Base-by-base conservation (phyloP, 2,329 filamentous ascomycete genomes). In the Stachybotrys elegans region DNA sequence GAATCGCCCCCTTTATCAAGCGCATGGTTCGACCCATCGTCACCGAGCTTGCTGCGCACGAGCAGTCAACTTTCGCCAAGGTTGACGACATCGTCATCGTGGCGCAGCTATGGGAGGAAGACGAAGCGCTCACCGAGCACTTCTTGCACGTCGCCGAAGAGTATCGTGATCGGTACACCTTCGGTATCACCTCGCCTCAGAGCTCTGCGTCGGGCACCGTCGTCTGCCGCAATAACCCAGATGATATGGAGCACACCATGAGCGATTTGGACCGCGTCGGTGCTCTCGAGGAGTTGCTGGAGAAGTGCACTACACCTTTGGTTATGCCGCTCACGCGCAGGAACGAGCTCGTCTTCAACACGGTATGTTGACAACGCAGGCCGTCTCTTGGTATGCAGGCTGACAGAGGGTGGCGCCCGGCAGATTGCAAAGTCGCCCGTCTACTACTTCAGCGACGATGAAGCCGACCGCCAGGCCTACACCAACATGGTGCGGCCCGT, bases 321-420 rank as follows among this genome's bases (percentile, higher is more conserved):
- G 68, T 76, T 7, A 67, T 64, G 0, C 67, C 72, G 43, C 59
- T 76, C 42, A 72, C 67, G 2, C 57, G 71, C 22, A 58, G 66
- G 17, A 75, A 66, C 32, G 72, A 77, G 51, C 48, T 69, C 45
- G 60, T 65, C 20, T 66, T 67, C 44, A 56, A 69, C 21, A 57
- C 64, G 45, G 70, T 69, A 47, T 35, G 54, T 51, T 16, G n/a
- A n/a, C 8, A 23, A 38, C 21, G 36, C 25, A 6, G 34, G 13
- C 41, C n/a, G 31, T 17, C 4, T 3, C 9, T 8, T 34, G n/a
- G 3, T 16, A 34, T 16, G n/a, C n/a, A n/a, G n/a, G n/a, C n/a
- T 34, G 31, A 34, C 31, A 34, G n/a, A 9, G n/a, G 8, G 14
- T 47, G 6, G 40, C 36, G 11, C 20, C 16, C 3, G 17, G 7